phyloP scores from a whole-genome alignment of 2,329 filamentous ascomycete genomes.

The Fusarium cyanostomum region DNA sequence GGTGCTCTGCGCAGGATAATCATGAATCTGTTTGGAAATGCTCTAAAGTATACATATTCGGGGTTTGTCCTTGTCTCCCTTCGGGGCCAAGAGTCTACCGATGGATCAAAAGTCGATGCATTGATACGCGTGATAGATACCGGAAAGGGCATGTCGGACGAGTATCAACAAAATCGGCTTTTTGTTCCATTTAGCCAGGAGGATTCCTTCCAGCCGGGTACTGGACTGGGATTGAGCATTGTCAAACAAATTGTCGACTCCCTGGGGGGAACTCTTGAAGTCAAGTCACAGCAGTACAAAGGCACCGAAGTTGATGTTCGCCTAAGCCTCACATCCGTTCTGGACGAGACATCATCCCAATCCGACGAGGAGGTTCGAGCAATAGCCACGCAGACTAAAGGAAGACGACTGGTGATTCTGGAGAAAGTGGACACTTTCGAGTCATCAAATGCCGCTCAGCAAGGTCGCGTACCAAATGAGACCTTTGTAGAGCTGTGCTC shows the following conservation, averaged over 20 bases:
- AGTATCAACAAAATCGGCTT: constrained; percentile 67
- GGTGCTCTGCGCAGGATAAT: constrained; percentile 63
- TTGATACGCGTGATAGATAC: constrained; percentile 67
- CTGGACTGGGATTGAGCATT: constrained; percentile 70
- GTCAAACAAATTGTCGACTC: constrained; percentile 69
- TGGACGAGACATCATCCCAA: neutral
- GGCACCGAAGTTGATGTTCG: constrained; percentile 65
- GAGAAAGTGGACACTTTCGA: constrained; percentile 11
- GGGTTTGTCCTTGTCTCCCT: constrained; percentile 60
- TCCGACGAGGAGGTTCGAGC: constrained; percentile 28
- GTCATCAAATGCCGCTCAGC: constrained; percentile 13
- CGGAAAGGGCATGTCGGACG: constrained; percentile 70
- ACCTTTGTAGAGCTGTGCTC: constrained; percentile 44
- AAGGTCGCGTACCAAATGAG: constrained; percentile 40
- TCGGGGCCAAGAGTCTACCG: constrained; percentile 34
- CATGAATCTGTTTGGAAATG: constrained; percentile 71
- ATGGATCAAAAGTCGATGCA: constrained; percentile 38
- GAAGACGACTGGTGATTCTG: constrained; percentile 31
- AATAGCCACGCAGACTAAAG: constrained; percentile 24
- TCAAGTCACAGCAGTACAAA: constrained; percentile 61
- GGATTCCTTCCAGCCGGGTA: constrained; percentile 66
- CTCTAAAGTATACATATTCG: constrained; percentile 67
- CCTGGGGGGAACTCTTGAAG: constrained; percentile 66
- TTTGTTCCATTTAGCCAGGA: constrained; percentile 73
- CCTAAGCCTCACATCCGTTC: constrained; percentile 49